phyloP scores from a whole-genome alignment of 805 yeast genomes.

The Spathaspora arborariae region DNA sequence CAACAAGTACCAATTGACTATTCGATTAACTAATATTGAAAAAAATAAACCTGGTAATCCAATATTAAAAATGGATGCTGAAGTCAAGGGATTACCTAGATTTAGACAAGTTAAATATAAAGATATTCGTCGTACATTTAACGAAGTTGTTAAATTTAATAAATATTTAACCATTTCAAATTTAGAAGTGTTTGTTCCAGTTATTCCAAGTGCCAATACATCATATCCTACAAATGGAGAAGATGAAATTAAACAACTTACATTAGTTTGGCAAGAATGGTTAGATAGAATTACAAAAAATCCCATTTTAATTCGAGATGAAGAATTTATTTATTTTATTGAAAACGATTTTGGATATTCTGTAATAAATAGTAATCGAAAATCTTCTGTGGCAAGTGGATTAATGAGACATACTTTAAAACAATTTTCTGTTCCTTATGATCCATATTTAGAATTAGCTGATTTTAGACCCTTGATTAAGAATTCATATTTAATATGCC shows the following conservation, averaged over 20 bases:
- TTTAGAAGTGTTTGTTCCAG: slow-evolving; percentile 90
- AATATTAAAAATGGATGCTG: slow-evolving; percentile 62
- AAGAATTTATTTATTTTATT: slow-evolving; percentile 80
- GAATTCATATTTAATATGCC: slow-evolving; percentile 58
- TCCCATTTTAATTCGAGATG: slow-evolving; percentile 81
- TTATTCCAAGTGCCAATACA: slow-evolving; percentile 72
- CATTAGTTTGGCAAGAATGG: slow-evolving; percentile 75
- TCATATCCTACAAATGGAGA: slow-evolving; percentile 81
- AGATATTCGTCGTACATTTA: slow-evolving; percentile 75
- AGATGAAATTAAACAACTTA: slow-evolving; percentile 64
- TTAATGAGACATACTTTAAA: slow-evolving; percentile 83
- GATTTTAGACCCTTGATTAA: slow-evolving; percentile 86
- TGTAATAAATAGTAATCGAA: slow-evolving; percentile 55
- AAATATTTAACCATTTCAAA: slow-evolving; percentile 75
- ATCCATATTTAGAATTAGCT: slow-evolving; percentile 75
- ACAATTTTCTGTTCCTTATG: slow-evolving; percentile 89
- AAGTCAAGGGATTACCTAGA: slow-evolving; percentile 57
- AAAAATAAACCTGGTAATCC: slow-evolving; percentile 75
- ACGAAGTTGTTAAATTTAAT: slow-evolving; percentile 73
- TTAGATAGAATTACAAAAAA: slow-evolving; percentile 67
- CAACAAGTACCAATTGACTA: slow-evolving; percentile 38
- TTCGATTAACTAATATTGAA: slow-evolving; percentile 69
- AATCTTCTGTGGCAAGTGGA: slow-evolving; percentile 73
- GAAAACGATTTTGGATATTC: slow-evolving; percentile 70
- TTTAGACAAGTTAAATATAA: slow-evolving; percentile 68